Evolutionary conservation across 1,284 basidiomycete genomes (phyloP), one percentile per base, ranked within the genome.

Genomic region (Clitocybe nebularis): DNA sequence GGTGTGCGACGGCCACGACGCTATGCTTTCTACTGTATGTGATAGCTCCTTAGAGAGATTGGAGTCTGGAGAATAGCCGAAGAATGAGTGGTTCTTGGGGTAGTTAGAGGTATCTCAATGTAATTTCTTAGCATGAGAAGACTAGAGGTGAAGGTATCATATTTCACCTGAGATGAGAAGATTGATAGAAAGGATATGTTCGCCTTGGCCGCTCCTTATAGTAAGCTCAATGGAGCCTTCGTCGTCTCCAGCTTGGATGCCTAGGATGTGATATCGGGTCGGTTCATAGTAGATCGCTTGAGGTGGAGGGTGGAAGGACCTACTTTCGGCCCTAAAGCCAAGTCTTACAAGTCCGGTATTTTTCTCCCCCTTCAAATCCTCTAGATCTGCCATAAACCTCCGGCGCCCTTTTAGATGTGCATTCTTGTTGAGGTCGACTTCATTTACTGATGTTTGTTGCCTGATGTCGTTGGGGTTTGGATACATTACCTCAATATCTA

Each of bases 101-200:
- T 84, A 84, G 43, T 79, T 77, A 6, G 80, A 77, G 1, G 79
- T 75, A 49, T 83, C 80, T 79, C 39, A n/a, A 36, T 14, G 11
- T 9, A 24, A 28, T 8, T 13, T 25, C 36, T 16, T 28, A 30
- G 20, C 16, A 26, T 41, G 25, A 30, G 26, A 16, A 30, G 11
- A 20, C 3, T 20, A 30, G n/a, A 22, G 44, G 13, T 14, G n/a
- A 21, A 44, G 34, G 37, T 13, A 19, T 20, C 20, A 22, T 7
- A n/a, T 52, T 67, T 36, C 47, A 72, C 78, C 78, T 37, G 79
- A 74, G 17, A 80, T 62, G n/a, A 77, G 58, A 11, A 82, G 54
- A 47, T 66, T 73, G 22, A 74, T 56, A 0, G 61, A 50, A 17
- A 74, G 51, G 19, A 71, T 50, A 30, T 61, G 61, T 35, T 64